These are phyloP conservation scores for Encephalitozoon romaleae DNA, from an alignment of 371 early-diverging fungal species.

Conservation along the genomic window DNA sequence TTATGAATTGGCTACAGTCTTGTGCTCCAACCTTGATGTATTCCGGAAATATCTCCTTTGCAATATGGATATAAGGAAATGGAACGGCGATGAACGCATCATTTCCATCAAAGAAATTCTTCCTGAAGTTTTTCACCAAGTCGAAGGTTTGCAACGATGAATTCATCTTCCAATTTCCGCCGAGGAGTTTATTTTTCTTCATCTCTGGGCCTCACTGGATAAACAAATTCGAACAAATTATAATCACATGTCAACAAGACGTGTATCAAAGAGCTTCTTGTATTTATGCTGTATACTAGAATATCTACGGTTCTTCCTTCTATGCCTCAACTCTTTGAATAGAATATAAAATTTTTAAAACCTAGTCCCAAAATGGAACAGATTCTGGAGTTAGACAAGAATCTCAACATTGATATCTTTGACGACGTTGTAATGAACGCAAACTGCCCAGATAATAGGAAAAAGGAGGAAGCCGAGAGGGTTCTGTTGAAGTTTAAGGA, in stretches of 20 bases:
- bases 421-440: conserved; percentile 52
- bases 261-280: neutral
- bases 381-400: conserved; percentile 51
- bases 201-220: neutral
- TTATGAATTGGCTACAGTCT: conserved; percentile 72
- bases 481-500: conserved; percentile 81
- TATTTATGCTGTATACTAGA: neutral
- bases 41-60: conserved; percentile 51
- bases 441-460: conserved; percentile 13
- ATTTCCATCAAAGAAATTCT: conserved; percentile 38
- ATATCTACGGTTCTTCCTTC: neutral
- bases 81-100: conserved; percentile 96
- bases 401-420: conserved; percentile 55
- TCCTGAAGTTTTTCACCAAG: neutral
- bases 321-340: neutral
- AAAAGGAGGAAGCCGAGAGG: conserved; percentile 47
- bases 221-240: neutral
- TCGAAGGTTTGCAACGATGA: conserved; percentile 31
- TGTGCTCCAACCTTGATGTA: conserved; percentile 83
- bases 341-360: conserved; percentile 5
- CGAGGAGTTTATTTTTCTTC: conserved; percentile 41
- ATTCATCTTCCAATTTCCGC: conserved; percentile 60
- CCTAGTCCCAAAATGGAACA: conserved; percentile 46
- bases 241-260: neutral
- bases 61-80: conserved; percentile 67